Percentiles rank a stretch among this genome's conserved stretches.
phyloP scores from a whole-genome alignment of 805 yeast genomes.

The Lipomyces mesembrius region DNA sequence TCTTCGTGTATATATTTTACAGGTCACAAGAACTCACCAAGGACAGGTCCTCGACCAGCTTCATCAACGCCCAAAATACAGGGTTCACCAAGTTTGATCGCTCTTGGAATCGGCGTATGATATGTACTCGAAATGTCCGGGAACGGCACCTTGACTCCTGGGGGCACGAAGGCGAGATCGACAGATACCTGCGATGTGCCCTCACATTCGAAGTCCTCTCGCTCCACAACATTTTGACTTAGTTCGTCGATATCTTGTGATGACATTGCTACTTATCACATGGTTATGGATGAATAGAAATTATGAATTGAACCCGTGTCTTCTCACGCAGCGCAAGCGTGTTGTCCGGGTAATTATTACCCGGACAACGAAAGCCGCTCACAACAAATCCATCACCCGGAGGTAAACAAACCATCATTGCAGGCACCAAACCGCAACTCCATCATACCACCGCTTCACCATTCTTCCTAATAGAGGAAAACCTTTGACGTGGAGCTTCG shows the following conservation, averaged over 20 bases:
- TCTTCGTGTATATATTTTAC: neutral
- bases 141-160: slow-evolving; percentile 19
- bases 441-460: neutral
- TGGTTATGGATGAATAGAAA: no score
- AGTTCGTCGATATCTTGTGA: neutral
- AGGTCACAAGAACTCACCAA: slow-evolving; percentile 54
- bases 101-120: slow-evolving; percentile 33
- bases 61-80: slow-evolving; percentile 88
- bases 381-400: neutral
- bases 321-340: slow-evolving; percentile 11
- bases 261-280: neutral
- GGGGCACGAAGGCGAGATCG: slow-evolving; percentile 25
- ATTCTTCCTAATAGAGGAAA: no score
- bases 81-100: slow-evolving; percentile 25
- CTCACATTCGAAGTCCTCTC: neutral
- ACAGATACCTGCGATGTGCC: neutral
- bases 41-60: slow-evolving; percentile 97
- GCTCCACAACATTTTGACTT: slow-evolving; percentile 6
- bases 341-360: slow-evolving; percentile 30
- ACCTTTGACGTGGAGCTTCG: neutral
- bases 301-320: no score
- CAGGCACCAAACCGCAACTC: neutral
- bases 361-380: neutral
- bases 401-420: neutral
- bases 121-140: slow-evolving; percentile 27